These are phyloP conservation scores for Pseudogymnoascus sp. DNA, from an alignment of 2,329 filamentous ascomycete species.

Conservation along the genomic window DNA sequence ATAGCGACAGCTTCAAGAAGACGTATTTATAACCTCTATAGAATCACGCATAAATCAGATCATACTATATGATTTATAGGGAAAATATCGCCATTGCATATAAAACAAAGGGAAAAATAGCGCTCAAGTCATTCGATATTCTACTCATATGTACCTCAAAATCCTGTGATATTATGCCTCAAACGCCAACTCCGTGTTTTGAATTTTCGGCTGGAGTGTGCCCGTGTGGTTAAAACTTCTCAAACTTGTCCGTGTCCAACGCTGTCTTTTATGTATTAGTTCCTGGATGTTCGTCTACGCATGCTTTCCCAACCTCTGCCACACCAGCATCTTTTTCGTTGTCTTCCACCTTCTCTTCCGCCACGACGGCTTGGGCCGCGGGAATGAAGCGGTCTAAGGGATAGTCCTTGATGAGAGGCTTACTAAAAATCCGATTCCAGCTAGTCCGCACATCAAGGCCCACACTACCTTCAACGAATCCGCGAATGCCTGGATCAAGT, in stretches of 20 bases:
- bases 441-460: slow-evolving; percentile 4
- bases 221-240: too few relatives aligned
- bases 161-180: too few relatives aligned
- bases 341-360: slow-evolving; percentile 8
- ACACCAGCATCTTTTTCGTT: not conserved
- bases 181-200: too few relatives aligned
- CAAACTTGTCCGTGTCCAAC: not conserved
- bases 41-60: too few relatives aligned
- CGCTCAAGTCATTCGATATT: too few relatives aligned
- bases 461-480: slow-evolving; percentile 1
- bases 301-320: not conserved
- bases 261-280: not conserved
- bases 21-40: too few relatives aligned
- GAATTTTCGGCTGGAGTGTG: too few relatives aligned
- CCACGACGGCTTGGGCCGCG: slow-evolving; percentile 22
- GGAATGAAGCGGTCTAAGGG: slow-evolving; percentile 36
- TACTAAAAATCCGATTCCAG: slow-evolving; percentile 13
- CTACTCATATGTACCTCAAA: too few relatives aligned
- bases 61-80: too few relatives aligned
- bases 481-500: slow-evolving; percentile 9
- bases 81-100: too few relatives aligned
- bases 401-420: slow-evolving; percentile 30
- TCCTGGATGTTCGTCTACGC: not conserved
- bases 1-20: too few relatives aligned
- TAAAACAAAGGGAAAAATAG: too few relatives aligned